A percentile compares a stretch with the other conserved stretches of the same genome.
Evolutionary conservation across 805 yeast genomes (phyloP).

Genomic region (Kuraishia hungarica): DNA sequence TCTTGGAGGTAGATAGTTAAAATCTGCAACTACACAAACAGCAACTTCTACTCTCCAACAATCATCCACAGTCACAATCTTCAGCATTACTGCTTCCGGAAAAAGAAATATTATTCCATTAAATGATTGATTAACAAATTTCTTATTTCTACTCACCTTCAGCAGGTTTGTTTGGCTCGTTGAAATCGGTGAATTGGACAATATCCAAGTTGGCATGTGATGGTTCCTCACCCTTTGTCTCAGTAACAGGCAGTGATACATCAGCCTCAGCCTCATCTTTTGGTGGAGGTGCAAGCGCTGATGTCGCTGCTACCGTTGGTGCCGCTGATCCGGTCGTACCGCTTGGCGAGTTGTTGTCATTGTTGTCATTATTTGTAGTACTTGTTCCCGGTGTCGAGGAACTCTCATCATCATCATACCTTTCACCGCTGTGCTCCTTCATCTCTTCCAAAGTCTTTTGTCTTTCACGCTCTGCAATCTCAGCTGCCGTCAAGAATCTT

Average conservation of each 20-base stretch:
- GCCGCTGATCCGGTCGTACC: background rate
- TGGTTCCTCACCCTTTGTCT: background rate
- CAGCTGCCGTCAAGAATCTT: slow-evolving; percentile 90
- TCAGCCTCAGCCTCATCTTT: background rate
- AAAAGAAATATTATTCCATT: too few relatives aligned
- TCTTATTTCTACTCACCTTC: background rate
- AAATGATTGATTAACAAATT: too few relatives aligned
- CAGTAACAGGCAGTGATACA: background rate
- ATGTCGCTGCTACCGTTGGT: background rate
- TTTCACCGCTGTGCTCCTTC: slow-evolving; percentile 4
- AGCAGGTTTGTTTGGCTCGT: background rate
- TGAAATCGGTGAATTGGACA: background rate
- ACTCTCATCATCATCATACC: slow-evolving; percentile 4
- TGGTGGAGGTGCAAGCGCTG: background rate
- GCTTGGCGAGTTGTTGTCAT: background rate
- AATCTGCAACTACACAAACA: too few relatives aligned
- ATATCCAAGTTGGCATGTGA: background rate
- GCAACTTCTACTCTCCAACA: too few relatives aligned
- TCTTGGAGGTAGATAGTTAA: too few relatives aligned
- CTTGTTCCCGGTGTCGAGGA: background rate
- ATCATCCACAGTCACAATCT: background rate
- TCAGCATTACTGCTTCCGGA: background rate
- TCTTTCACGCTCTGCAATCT: slow-evolving; percentile 60
- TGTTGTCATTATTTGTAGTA: background rate
- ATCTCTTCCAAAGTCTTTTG: slow-evolving; percentile 22